Evolutionary conservation across 2,329 filamentous ascomycete species (phyloP).

Genomic region (Hymenoscyphus infarciens): DNA sequence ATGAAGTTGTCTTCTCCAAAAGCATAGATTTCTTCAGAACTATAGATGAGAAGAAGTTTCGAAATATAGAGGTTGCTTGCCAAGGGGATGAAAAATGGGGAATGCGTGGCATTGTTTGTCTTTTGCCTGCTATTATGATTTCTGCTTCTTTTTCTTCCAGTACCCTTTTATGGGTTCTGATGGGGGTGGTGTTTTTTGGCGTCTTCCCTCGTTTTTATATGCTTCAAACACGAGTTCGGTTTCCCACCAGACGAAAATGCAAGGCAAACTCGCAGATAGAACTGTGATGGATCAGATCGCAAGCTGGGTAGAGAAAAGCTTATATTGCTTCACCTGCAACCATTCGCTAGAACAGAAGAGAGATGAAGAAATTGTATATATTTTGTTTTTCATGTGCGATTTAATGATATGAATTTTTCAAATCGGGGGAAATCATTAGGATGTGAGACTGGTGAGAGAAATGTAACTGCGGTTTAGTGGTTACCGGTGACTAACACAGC

Average conservation of each 20-base stretch:
- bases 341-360: too few relatives aligned
- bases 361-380: too few relatives aligned
- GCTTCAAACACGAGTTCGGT: not conserved
- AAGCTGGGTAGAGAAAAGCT: not conserved
- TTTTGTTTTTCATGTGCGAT: too few relatives aligned
- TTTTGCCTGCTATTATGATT: too few relatives aligned
- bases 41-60: constrained; percentile 4
- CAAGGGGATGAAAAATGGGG: not conserved
- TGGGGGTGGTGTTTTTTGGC: not conserved
- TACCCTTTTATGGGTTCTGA: too few relatives aligned
- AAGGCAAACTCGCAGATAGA: not conserved
- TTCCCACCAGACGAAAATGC: not conserved
- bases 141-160: too few relatives aligned
- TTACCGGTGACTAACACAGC: too few relatives aligned
- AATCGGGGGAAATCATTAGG: too few relatives aligned
- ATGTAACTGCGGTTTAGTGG: too few relatives aligned
- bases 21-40: constrained; percentile 7
- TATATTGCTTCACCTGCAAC: too few relatives aligned
- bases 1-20: constrained; percentile 21
- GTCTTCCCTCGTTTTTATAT: not conserved
- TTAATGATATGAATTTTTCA: too few relatives aligned
- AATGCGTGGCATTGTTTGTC: not conserved
- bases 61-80: not conserved
- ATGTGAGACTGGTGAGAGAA: too few relatives aligned
- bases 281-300: not conserved